These are phyloP conservation scores for Tulasnella sp. DNA, from an alignment of 768 basidiomycete species.

Conservation along the genomic window DNA sequence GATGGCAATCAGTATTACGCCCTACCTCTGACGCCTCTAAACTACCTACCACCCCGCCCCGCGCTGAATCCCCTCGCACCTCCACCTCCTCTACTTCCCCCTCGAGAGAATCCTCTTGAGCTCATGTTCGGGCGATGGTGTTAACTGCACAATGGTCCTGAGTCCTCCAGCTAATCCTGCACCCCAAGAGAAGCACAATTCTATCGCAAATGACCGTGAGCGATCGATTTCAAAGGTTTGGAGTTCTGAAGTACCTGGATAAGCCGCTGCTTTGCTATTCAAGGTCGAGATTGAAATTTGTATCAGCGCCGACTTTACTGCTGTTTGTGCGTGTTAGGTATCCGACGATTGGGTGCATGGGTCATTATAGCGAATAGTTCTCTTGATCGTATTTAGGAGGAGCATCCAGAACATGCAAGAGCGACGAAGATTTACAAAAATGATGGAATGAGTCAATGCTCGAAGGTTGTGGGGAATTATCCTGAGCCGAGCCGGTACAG, in stretches of 20 bases:
- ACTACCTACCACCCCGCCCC: neutral
- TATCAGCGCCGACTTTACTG: neutral
- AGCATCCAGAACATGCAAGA: neutral
- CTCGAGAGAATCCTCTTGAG: conserved; percentile 8
- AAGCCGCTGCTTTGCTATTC: neutral
- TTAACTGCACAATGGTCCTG: neutral
- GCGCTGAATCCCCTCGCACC: neutral
- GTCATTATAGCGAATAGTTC: too few relatives aligned
- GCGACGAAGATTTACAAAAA: neutral
- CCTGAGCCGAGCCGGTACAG: neutral
- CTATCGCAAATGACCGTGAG: neutral
- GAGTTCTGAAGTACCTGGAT: neutral
- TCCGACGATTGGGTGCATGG: neutral
- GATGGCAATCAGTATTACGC: neutral
- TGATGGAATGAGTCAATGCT: neutral
- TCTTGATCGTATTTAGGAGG: too few relatives aligned
- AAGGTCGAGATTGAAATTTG: conserved; percentile 10
- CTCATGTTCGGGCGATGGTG: neutral
- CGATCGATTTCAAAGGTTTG: neutral
- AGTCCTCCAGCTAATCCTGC: neutral
- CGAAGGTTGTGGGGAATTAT: neutral
- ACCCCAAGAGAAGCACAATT: neutral
- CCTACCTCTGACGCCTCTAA: neutral
- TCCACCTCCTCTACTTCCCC: conserved; percentile 7
- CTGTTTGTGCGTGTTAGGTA: neutral